These are phyloP conservation scores for Coprinopsis cinerea DNA, from an alignment of 768 basidiomycete species.

Conservation along the genomic window DNA sequence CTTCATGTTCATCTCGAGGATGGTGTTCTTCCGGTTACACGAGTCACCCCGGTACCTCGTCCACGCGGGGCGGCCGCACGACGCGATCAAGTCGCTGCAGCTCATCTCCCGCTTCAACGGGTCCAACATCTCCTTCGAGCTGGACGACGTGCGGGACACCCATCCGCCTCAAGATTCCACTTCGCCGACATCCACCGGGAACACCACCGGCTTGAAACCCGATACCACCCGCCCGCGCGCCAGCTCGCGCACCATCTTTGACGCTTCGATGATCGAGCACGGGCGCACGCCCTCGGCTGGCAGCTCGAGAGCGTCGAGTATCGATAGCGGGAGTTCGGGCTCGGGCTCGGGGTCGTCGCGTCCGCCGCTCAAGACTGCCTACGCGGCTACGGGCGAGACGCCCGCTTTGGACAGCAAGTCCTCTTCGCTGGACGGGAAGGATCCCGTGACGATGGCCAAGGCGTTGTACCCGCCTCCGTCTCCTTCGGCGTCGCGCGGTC, in stretches of 20 bases:
- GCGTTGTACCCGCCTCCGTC: neutral
- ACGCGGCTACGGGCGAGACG: conserved; percentile 30
- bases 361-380: conserved; percentile 22
- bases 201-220: neutral
- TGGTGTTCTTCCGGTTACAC: conserved; percentile 85
- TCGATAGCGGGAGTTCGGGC: conserved; percentile 6
- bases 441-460: neutral
- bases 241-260: conserved; percentile 30
- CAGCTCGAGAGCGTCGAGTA: conserved; percentile 8
- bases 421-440: neutral
- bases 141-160: conserved; percentile 63
- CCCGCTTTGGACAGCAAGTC: conserved; percentile 10
- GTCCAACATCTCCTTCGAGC: conserved; percentile 54
- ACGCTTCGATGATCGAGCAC: conserved; percentile 25
- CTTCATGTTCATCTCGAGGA: conserved; percentile 80
- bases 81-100: conserved; percentile 78
- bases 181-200: conserved; percentile 1
- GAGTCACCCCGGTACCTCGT: conserved; percentile 95
- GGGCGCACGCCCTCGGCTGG: conserved; percentile 1
- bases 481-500: no score
- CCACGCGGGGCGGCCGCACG: conserved; percentile 75
- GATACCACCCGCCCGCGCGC: conserved; percentile 15
- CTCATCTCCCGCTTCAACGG: conserved; percentile 87
- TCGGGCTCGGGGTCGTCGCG: no score
- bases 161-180: conserved; percentile 11